Evolutionary conservation across 2,329 filamentous ascomycete species (phyloP), one percentile per base, ranked within the genome.

Genomic region (Apiospora hydei): DNA sequence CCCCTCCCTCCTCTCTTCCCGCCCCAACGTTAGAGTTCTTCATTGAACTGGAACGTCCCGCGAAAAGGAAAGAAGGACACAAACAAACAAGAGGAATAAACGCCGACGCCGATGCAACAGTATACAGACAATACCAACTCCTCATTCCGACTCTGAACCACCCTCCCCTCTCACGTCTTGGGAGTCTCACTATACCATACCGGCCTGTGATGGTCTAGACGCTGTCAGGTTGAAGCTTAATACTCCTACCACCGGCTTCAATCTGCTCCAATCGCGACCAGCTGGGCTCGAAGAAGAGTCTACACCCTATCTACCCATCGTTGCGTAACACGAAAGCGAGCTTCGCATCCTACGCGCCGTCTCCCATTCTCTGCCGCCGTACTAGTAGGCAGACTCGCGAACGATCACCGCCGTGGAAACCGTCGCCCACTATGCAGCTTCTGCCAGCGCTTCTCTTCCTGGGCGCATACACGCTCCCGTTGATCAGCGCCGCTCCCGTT

Each of bases 391-490:
- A 38, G 34, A 41, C 34, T 41, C 57, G 57, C 57, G 18, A 64
- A 64, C 38, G 8, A n/a, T n/a, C 26, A n/a, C 57, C 30, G 57
- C 34, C 18, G 18, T 41, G 13, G 34, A 41, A 41, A 64, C 11
- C 21, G 38, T 24, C 67, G 26, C 67, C 26, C 44, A 53, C 34
- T 30, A 69, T 69, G 68, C 68, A 69, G 41, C 30, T 69, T 30
- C 13, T 69, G n/a, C 68, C 47, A 16, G 47, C 49, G 10, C 38
- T 57, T 18, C 68, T 69, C n/a, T 57, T 69, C 30, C n/a, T 69
- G 68, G n/a, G 68, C 47, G 68, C 68, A 24, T 69, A 69, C 47
- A 51, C 68, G 11, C 24, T 53, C 30, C 38, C 68, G 38, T 41
- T 57, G 34, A 43, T 51, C 34, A 26, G 47, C 46, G 68, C 68